Conservation (phyloP, 805 yeast species). For the Kluyveromyces dobzhanskii region DNA sequence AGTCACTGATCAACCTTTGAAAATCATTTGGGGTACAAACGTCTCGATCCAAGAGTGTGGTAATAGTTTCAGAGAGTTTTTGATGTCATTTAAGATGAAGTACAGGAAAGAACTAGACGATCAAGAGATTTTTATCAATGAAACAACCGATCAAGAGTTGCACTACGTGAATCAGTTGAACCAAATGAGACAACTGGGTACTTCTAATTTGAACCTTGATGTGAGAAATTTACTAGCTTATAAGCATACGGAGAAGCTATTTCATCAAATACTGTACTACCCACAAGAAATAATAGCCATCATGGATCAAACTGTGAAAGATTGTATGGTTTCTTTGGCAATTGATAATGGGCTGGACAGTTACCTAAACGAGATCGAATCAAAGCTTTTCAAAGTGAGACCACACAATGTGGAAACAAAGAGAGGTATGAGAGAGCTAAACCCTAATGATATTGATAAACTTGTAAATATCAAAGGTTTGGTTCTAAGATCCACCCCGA, state of each 20-base stretch:
- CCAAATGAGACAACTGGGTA: conserved; percentile 68
- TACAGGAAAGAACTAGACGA: conserved; percentile 48
- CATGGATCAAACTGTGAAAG: conserved; percentile 94
- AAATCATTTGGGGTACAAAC: conserved; percentile 98
- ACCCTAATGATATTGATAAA: conserved; percentile 92
- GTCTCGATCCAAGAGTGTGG: conserved; percentile 86
- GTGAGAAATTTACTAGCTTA: conserved; percentile 70
- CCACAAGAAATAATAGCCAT: conserved; percentile 97
- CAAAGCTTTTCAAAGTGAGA: conserved; percentile 75
- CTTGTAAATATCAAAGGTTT: conserved; percentile 86
- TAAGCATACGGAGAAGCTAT: conserved; percentile 67
- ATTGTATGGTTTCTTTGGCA: conserved; percentile 70
- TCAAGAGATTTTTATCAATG: conserved; percentile 28
- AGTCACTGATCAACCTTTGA: conserved; percentile 57
- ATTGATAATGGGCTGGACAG: conserved; percentile 47
- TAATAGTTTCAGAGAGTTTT: conserved; percentile 68
- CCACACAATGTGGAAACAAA: conserved; percentile 73
- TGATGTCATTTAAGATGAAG: conserved; percentile 74
- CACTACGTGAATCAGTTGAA: conserved; percentile 68
- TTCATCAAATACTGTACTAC: conserved; percentile 78
- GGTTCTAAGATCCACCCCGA: conserved; percentile 78
- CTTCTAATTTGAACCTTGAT: conserved; percentile 79
- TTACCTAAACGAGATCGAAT: conserved; percentile 59
- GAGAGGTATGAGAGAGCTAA: conserved; percentile 83
- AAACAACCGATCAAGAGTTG: conserved; percentile 58